Conservation (phyloP, 768 basidiomycete species). For the Suillus sp. region DNA sequence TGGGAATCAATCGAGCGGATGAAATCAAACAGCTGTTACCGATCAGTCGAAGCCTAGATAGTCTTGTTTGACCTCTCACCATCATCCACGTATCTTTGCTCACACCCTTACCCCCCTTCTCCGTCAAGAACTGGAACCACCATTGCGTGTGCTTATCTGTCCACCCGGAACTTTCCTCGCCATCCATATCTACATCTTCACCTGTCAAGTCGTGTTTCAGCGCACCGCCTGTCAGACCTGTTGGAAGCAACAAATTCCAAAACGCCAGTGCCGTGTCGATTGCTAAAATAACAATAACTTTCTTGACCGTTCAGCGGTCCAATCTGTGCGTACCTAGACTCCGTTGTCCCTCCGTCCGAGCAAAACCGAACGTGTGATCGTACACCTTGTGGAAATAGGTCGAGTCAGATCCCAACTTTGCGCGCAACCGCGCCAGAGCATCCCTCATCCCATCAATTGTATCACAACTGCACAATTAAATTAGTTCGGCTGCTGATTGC, state of each 20-base stretch:
- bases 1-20: conserved; percentile 71
- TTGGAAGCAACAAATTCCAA: conserved; percentile 76
- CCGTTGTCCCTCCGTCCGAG: conserved; percentile 72
- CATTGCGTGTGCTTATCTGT: conserved; percentile 57
- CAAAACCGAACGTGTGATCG: conserved; percentile 79
- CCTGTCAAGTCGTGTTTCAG: conserved; percentile 46
- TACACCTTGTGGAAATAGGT: conserved; percentile 80
- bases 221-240: conserved; percentile 69
- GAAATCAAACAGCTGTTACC: conserved; percentile 72
- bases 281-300: conserved; percentile 36
- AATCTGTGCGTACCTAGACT: conserved; percentile 61
- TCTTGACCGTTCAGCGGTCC: background rate
- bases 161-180: conserved; percentile 55
- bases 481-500: conserved; percentile 10
- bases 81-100: conserved; percentile 91
- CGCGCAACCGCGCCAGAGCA: conserved; percentile 54
- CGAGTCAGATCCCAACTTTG: conserved; percentile 62
- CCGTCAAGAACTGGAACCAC: conserved; percentile 79
- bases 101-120: conserved; percentile 71
- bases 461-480: conserved; percentile 53
- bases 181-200: conserved; percentile 51
- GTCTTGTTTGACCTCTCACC: conserved; percentile 43
- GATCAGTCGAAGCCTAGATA: conserved; percentile 14
- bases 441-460: conserved; percentile 60
- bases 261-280: conserved; percentile 74